Conservation (phyloP, 2,329 filamentous ascomycete species). For the Chaetomium olivaceum region DNA sequence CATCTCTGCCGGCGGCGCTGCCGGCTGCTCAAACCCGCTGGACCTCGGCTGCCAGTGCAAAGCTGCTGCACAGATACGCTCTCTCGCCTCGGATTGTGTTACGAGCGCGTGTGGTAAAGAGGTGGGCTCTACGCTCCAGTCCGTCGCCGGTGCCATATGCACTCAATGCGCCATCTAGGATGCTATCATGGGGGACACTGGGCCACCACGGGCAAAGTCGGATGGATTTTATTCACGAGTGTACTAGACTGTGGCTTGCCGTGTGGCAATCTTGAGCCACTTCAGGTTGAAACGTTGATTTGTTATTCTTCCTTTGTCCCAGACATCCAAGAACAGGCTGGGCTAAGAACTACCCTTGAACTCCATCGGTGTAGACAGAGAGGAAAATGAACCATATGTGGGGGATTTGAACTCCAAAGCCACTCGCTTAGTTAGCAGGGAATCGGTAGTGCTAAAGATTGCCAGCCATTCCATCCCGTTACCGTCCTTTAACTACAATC, state of each 20-base stretch:
- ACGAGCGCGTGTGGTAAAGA: slow-evolving; percentile 4
- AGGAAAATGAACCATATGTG: not conserved
- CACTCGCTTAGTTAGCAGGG: not conserved
- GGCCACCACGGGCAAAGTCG: not conserved
- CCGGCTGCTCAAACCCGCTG: slow-evolving; percentile 17
- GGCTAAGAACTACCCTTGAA: not conserved
- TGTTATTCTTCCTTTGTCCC: not conserved
- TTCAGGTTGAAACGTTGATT: not conserved
- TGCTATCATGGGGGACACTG: not conserved
- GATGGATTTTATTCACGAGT: not conserved
- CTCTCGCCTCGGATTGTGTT: slow-evolving; percentile 18
- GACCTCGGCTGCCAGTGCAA: slow-evolving; percentile 25
- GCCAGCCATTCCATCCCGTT: not conserved
- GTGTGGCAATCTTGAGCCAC: not conserved
- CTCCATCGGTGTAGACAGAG: not conserved
- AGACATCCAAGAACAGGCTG: not conserved
- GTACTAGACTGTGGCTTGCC: too few relatives aligned
- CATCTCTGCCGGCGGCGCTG: slow-evolving; percentile 7
- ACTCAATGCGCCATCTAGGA: slow-evolving; percentile 14
- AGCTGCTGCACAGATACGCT: slow-evolving; percentile 4
- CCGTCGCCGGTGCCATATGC: slow-evolving; percentile 23
- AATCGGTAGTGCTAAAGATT: not conserved
- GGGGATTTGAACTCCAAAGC: not conserved
- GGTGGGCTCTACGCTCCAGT: slow-evolving; percentile 3
- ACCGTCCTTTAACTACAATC: not conserved